A percentile compares a stretch with the other conserved stretches of the same genome.
Evolutionary conservation across 805 yeast genomes (phyloP).

Genomic region (Komagataella kurtzmanii): DNA sequence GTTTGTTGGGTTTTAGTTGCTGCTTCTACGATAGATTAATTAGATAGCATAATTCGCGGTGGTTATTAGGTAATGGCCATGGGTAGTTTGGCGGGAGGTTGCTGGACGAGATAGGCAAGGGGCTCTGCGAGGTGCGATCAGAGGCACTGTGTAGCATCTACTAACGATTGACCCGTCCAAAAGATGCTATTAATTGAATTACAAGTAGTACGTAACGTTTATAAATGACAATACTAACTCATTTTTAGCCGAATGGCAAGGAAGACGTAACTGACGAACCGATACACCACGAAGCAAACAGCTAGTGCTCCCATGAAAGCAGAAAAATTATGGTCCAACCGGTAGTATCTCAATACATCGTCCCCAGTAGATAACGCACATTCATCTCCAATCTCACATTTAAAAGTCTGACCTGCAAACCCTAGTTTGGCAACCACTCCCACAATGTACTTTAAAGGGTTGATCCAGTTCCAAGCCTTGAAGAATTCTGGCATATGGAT

Average conservation of each 20-base stretch:
- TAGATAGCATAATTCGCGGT: not conserved
- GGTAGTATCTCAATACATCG: conserved; percentile 33
- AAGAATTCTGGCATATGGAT: conserved; percentile 52
- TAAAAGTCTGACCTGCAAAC: conserved; percentile 31
- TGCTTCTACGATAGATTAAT: not conserved
- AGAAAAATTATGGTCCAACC: conserved; percentile 19
- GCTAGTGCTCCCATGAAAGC: conserved; percentile 20
- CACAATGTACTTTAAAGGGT: conserved; percentile 55
- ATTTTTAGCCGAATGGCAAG: not conserved
- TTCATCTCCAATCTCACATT: conserved; percentile 24
- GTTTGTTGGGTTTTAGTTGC: not conserved
- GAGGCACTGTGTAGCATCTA: no score
- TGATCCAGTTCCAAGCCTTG: conserved; percentile 49
- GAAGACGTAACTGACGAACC: conserved; percentile 16
- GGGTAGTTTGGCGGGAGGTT: no score
- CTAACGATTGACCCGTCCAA: no score
- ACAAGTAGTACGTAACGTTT: no score
- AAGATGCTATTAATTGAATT: no score
- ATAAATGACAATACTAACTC: not conserved
- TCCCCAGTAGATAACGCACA: conserved; percentile 37
- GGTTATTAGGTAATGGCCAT: not conserved
- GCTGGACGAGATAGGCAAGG: no score
- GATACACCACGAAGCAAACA: conserved; percentile 19
- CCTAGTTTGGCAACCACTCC: conserved; percentile 38
- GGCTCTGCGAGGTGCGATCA: no score